A percentile compares a stretch with the other conserved stretches of the same genome.
Conservation (phyloP, 83 land plant species). For the Picea abies region DNA sequence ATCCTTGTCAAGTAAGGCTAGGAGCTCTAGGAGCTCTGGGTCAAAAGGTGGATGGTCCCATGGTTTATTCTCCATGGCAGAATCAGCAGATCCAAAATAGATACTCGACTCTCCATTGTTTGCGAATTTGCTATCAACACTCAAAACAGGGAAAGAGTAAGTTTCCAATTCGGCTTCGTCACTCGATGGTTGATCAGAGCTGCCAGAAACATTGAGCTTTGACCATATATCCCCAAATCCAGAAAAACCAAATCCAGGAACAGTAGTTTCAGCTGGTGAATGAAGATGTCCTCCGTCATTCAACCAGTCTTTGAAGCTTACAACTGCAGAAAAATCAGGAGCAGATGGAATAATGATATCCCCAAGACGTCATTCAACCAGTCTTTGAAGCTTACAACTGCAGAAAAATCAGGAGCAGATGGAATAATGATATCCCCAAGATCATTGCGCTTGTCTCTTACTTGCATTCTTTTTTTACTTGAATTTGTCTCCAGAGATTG, state of each 20-base stretch:
- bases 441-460: background rate
- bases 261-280: background rate
- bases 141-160: background rate
- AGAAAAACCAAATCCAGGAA: constrained; percentile 1
- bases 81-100: background rate
- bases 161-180: background rate
- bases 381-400: constrained; percentile 9
- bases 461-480: background rate
- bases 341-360: background rate
- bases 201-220: background rate
- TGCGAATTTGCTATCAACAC: background rate
- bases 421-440: background rate
- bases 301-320: constrained; percentile 10
- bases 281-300: constrained; percentile 1
- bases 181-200: background rate
- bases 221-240: background rate
- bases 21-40: background rate
- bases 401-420: background rate
- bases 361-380: constrained; percentile 1
- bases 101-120: background rate
- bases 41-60: background rate
- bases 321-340: constrained; percentile 6
- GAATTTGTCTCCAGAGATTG: background rate
- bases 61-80: background rate
- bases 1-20: background rate